A percentile compares a stretch with the other conserved stretches of the same genome.
Conservation (phyloP, 495 filamentous ascomycete species). For the Durotheca rogersii region DNA sequence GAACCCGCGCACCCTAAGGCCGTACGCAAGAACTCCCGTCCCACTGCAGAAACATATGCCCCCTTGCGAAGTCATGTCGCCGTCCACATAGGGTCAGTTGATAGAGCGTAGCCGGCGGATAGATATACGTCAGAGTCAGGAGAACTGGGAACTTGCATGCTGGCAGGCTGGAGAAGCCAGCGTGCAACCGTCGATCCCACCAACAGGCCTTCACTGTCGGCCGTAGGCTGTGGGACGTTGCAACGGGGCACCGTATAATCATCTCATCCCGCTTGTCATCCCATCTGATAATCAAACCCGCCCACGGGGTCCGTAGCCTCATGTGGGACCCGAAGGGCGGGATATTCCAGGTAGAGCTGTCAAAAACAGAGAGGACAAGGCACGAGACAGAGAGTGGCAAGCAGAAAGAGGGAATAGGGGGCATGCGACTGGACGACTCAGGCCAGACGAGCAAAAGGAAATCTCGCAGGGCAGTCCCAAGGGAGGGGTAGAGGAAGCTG, state of each 20-base stretch:
- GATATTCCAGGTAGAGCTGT: too few relatives aligned
- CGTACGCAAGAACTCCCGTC: constrained; percentile 3
- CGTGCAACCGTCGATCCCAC: constrained; percentile 25
- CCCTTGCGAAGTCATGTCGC: constrained; percentile 7
- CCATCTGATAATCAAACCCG: constrained; percentile 4
- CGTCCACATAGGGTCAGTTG: constrained; percentile 1
- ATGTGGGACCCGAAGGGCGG: constrained; percentile 19
- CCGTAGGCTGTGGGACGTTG: constrained; percentile 18
- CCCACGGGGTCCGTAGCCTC: constrained; percentile 25
- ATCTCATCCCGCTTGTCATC: constrained; percentile 17
- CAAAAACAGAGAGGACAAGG: too few relatives aligned
- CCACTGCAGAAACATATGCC: constrained; percentile 10
- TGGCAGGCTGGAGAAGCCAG: constrained; percentile 1
- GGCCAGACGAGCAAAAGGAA: too few relatives aligned
- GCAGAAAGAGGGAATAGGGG: too few relatives aligned
- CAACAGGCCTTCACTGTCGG: constrained; percentile 6
- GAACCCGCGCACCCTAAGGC: constrained; percentile 8
- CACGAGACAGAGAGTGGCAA: too few relatives aligned
- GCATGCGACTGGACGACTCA: too few relatives aligned
- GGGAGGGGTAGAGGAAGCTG: neutral
- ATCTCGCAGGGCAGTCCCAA: too few relatives aligned
- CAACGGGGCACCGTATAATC: neutral
- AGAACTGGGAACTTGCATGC: constrained; percentile 15
- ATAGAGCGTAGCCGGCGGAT: constrained; percentile 3
- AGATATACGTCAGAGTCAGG: constrained; percentile 6